phyloP scores from a whole-genome alignment of 2,329 filamentous ascomycete species.

The Colletotrichum cereale region DNA sequence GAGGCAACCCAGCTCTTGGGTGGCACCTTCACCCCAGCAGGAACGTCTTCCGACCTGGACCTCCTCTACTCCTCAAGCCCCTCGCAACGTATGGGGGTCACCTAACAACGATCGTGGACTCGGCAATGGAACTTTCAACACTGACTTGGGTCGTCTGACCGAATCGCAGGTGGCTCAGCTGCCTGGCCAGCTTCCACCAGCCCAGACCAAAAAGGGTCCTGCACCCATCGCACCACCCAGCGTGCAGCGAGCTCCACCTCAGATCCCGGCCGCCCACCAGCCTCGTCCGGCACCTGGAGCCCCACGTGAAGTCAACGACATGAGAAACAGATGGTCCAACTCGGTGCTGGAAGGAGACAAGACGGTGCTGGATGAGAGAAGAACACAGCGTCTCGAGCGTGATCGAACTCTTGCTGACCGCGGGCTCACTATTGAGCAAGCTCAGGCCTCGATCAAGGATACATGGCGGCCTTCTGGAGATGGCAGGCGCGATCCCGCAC shows the following conservation, averaged over 20 bases:
- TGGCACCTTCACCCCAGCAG: slow-evolving; percentile 46
- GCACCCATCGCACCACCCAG: slow-evolving; percentile 59
- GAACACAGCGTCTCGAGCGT: slow-evolving; percentile 55
- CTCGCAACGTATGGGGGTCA: slow-evolving; percentile 80
- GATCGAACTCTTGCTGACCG: slow-evolving; percentile 60
- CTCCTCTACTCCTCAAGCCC: slow-evolving; percentile 55
- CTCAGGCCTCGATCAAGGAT: slow-evolving; percentile 64
- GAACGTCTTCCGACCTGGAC: slow-evolving; percentile 67
- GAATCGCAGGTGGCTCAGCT: slow-evolving; percentile 50
- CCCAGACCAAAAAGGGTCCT: slow-evolving; percentile 53
- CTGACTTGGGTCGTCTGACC: slow-evolving; percentile 66
- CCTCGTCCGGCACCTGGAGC: slow-evolving; percentile 15
- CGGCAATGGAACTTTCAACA: slow-evolving; percentile 82
- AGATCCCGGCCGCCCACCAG: slow-evolving; percentile 18
- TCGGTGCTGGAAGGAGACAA: slow-evolving; percentile 62
- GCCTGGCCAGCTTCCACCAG: slow-evolving; percentile 45
- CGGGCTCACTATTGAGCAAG: slow-evolving; percentile 58
- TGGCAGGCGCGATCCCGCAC: slow-evolving; percentile 51
- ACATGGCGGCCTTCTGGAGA: slow-evolving; percentile 63
- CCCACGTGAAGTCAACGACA: slow-evolving; percentile 33
- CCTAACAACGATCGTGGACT: slow-evolving; percentile 78
- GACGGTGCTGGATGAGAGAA: slow-evolving; percentile 54
- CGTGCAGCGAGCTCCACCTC: slow-evolving; percentile 38
- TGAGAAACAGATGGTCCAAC: slow-evolving; percentile 56
- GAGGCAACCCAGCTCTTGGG: slow-evolving; percentile 44